Base-by-base conservation (phyloP, 2,329 filamentous ascomycete genomes). In the Drechslerella coelobrocha region DNA sequence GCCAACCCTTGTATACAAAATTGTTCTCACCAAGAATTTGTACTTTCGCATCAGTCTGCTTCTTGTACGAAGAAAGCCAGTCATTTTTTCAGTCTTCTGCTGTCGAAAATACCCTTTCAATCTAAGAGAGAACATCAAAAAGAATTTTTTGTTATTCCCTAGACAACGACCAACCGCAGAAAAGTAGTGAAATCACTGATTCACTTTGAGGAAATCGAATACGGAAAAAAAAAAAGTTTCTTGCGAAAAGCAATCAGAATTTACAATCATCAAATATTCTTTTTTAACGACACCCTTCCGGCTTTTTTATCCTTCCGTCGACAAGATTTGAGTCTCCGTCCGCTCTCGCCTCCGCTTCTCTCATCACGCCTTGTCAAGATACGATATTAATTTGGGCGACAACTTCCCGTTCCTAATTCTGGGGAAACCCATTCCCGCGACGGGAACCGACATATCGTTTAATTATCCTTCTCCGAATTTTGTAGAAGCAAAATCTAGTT, bases 171-270 rank as follows among this genome's bases (percentile, higher is more conserved):
- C 60, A 53, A 63, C 52, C 37, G 54, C 59, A 48, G 24, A 51
- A 71, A 61, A 71, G 59, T 63, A 63, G 66, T 71, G 66, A 71
- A 71, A 63, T 71, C 59, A 63, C 66, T 60, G 66, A 63, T 71
- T 71, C 59, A 71, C 66, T 71, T 69, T 66, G 54, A 50, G 50
- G 41, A 69, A 47, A 51, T 27, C 65, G 65, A 56, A 47, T 29
- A 54, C 54, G 43, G 52, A 45, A 41, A 24, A 48, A 48, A 50
- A 55, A 31, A n/a, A 61, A 23, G 12, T 10, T 4, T 21, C 34
- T 39, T n/a, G 34, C 34, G 34, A 39, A 6, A 39, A 10, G 34
- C 34, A n/a, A n/a, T 39, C 34, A 14, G 17, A 39, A 6, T 39
- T 14, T n/a, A n/a, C 34, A 34, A 45, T 45, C 41, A 23, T 23